Percentiles rank a stretch among this genome's conserved stretches.
These are phyloP conservation scores for Venturiaceae sp. DNA, from an alignment of 2,329 filamentous ascomycete species.

Conservation along the genomic window DNA sequence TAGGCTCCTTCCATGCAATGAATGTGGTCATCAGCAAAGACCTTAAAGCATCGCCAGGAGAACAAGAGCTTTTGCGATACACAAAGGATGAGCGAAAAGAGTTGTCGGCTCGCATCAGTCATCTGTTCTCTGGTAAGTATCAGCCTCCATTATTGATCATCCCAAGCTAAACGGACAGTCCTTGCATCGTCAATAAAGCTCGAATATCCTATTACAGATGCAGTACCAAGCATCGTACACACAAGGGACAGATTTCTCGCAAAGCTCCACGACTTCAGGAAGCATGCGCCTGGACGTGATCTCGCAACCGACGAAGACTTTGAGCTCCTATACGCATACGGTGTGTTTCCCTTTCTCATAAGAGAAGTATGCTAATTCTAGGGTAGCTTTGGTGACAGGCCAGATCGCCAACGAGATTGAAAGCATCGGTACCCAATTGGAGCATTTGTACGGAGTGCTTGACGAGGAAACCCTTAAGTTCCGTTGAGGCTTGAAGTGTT, in stretches of 20 bases:
- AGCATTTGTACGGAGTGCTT: conserved; percentile 50
- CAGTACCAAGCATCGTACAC: conserved; percentile 72
- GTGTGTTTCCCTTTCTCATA: conserved; percentile 28
- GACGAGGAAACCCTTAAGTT: conserved; percentile 53
- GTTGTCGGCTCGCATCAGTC: conserved; percentile 81
- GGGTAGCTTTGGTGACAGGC: conserved; percentile 49
- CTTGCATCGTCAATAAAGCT: conserved; percentile 89
- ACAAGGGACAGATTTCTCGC: conserved; percentile 74
- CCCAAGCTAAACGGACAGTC: conserved; percentile 37
- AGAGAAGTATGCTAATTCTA: conserved; percentile 9
- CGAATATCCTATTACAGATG: conserved; percentile 86
- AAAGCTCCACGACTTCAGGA: conserved; percentile 79
- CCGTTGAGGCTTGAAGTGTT: background rate
- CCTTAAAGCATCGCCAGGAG: conserved; percentile 63
- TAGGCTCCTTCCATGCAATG: conserved; percentile 95
- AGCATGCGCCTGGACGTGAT: conserved; percentile 45
- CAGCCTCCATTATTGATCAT: background rate
- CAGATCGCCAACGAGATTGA: conserved; percentile 47
- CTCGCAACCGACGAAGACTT: conserved; percentile 68
- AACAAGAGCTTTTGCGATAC: conserved; percentile 69
- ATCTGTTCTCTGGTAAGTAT: conserved; percentile 55
- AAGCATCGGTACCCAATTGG: conserved; percentile 44
- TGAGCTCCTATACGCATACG: conserved; percentile 87
- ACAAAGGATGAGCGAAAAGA: conserved; percentile 71
- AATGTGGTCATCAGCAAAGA: conserved; percentile 83